Evolutionary conservation across 1,139 yeast genomes (phyloP), one percentile per base, ranked within the genome.

Genomic region (Hanseniaspora sp.): DNA sequence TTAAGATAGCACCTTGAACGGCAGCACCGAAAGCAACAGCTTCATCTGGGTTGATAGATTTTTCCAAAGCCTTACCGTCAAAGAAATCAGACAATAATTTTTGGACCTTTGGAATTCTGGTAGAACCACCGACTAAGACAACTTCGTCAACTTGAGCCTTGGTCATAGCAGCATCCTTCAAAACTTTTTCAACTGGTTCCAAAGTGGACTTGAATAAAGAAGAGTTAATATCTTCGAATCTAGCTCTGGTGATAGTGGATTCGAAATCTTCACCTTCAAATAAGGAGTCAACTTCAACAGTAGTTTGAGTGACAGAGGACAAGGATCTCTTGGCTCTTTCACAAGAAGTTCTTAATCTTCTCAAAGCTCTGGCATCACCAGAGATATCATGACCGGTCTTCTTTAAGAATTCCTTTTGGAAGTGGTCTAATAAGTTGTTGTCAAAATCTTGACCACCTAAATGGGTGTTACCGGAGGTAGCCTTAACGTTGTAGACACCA

Each of bases 361-460:
- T 86, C 71, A 90, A 80, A 71, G 97, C 96, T 80, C 96, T 85
- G 71, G 94, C 86, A 75, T 90, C 95, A 66, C 74, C 74, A 63
- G 96, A 82, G 72, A 90, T 82, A 73, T 90, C 97, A 74, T 78
- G 77, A 79, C 92, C 90, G 73, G 94, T 84, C 84, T 90, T 90
- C 82, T 87, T 86, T 81, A 87, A 83, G 92, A 90, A 90, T 72
- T 90, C 96, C 69, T 82, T 80, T 75, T 83, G 82, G 83, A 90
- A 90, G 80, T 80, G 87, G 74, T 86, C 92, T 72, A 90, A 85
- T 71, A 90, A 82, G 81, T 88, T 86, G 82, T 90, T 83, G 76
- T 88, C 96, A 77, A 90, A 90, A 80, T 90, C 97, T 80, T 90
- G 95, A 84, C 97, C 97, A 83, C 98, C 97, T 80, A 90, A 84